Evolutionary conservation across 2,329 filamentous ascomycete genomes (phyloP).

Genomic region (Colletotrichum coccodes): DNA sequence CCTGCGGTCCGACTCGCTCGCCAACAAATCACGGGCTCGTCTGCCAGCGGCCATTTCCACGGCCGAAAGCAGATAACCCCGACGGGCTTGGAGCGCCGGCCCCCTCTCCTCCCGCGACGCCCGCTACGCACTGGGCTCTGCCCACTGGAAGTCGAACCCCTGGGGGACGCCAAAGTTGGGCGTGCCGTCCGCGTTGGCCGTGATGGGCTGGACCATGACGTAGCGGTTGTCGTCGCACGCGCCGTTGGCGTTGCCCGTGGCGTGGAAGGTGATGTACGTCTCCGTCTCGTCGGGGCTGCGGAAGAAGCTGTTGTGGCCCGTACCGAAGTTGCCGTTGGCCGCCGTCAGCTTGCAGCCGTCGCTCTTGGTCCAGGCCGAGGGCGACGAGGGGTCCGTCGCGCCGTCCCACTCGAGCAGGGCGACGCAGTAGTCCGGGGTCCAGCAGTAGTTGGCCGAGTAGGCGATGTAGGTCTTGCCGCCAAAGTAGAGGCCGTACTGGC

Average conservation of each 20-base stretch:
- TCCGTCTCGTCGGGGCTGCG: conserved; percentile 63
- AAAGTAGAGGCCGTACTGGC: conserved; percentile 62
- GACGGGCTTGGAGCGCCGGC: too few relatives aligned
- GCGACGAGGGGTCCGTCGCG: conserved; percentile 54
- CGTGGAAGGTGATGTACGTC: conserved; percentile 67
- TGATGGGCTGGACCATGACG: conserved; percentile 62
- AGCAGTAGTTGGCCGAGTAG: conserved; percentile 67
- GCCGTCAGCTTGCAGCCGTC: conserved; percentile 59
- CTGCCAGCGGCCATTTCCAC: neutral
- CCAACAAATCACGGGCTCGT: neutral
- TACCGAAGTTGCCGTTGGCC: conserved; percentile 66
- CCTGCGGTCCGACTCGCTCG: neutral
- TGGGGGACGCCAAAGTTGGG: conserved; percentile 59
- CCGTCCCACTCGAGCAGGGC: conserved; percentile 65
- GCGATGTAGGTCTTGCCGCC: conserved; percentile 62
- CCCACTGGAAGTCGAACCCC: conserved; percentile 36
- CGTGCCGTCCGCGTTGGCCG: conserved; percentile 59
- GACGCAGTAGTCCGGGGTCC: conserved; percentile 63
- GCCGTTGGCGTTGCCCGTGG: conserved; percentile 57
- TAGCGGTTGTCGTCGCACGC: conserved; percentile 64
- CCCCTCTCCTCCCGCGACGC: too few relatives aligned
- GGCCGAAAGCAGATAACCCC: neutral
- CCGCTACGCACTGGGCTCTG: conserved; percentile 33
- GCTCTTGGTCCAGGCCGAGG: conserved; percentile 61
- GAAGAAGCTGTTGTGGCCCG: conserved; percentile 70